phyloP scores from a whole-genome alignment of 768 basidiomycete genomes.

The Auricularia sp. region DNA sequence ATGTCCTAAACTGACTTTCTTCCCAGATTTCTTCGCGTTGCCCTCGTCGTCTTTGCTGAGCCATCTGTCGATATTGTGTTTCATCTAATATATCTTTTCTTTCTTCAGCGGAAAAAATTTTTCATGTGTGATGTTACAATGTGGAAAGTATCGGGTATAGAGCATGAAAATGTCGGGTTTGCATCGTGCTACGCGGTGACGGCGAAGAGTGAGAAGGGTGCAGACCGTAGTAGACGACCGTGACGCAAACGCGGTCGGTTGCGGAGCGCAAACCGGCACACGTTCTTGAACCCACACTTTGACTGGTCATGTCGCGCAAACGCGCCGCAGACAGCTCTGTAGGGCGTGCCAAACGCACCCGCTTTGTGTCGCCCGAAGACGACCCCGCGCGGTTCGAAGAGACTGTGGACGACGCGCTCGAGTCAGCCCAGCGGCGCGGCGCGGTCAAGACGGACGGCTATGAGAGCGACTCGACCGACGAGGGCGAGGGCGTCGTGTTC shows the following conservation, averaged over 20 bases:
- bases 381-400: conserved; percentile 70
- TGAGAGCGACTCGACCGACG: conserved; percentile 89
- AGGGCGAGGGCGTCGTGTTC: conserved; percentile 87
- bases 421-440: conserved; percentile 54
- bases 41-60: neutral
- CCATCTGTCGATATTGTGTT: neutral
- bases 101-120: neutral
- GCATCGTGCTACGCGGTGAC: no score
- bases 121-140: no score
- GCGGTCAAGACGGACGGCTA: conserved; percentile 80
- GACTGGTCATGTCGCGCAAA: neutral
- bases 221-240: no score
- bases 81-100: neutral
- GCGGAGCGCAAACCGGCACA: no score
- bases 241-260: no score
- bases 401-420: conserved; percentile 65
- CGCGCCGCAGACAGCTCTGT: neutral
- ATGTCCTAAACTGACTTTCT: neutral
- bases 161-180: no score
- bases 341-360: conserved; percentile 5
- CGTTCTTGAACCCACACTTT: neutral
- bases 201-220: no score
- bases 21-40: neutral
- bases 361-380: conserved; percentile 5
- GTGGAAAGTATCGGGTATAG: no score